Evolutionary conservation across 2,329 filamentous ascomycete genomes (phyloP), one percentile per base, ranked within the genome.

Genomic region (Epichloe coenophiala): DNA sequence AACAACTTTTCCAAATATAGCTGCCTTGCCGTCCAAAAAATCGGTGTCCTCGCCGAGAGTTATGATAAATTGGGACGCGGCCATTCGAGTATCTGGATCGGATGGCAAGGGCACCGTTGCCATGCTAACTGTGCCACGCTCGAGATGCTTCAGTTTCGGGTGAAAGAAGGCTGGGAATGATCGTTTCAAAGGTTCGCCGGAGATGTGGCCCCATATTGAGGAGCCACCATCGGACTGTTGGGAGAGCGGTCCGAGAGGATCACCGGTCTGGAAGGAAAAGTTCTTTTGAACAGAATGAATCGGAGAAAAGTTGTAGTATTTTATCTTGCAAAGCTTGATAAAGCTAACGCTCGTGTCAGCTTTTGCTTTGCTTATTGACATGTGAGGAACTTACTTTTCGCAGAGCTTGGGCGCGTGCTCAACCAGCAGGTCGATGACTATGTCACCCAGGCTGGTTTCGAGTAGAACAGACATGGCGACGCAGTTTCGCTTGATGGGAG

Each of bases 231-330:
- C 88, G 59, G 90, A 95, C 45, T 89, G 81, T 58, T 80, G 73
- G 13, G 88, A 87, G 51, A 85, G 80, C 12, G 90, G 91, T 12
- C 93, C 91, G 49, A 97, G 82, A 12, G 91, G 91, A 62, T 97
- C 93, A 65, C 91, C 91, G 35, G 88, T 94, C 68, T 97, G 91
- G 69, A 95, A 95, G 54, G 90, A 95, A 69, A 96, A 97, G 68
- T 88, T 83, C 66, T 91, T 93, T 64, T 96, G 93, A 38, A 98
- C 80, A 58, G 84, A 89, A 71, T 96, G 88, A 50, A 97, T 73
- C 27, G 91, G 93, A 5, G 89, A 83, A 67, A 94, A 97, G 73
- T 97, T 97, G 81, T 96, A 98, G 72, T 97, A 98, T 73, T 96
- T 98, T 69, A 89, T 75, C 72, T 97, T 97, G 80, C 93, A 96